Evolutionary conservation across 2,329 filamentous ascomycete genomes (phyloP), one percentile per base, ranked within the genome.

Genomic region (Tolypocladium paradoxum): DNA sequence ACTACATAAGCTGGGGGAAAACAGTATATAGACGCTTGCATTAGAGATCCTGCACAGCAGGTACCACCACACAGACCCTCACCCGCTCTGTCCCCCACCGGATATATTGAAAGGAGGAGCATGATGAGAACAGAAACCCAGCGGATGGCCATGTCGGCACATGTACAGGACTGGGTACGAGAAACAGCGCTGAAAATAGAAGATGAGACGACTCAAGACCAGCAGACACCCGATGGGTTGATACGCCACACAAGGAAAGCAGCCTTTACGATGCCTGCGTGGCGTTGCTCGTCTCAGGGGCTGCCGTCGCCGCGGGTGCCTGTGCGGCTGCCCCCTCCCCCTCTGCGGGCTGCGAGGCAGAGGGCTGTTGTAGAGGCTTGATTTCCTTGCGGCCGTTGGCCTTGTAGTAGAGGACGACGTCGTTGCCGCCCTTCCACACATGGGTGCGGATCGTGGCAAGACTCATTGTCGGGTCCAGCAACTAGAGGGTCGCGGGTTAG

Each of bases 391-490:
- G 83, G n/a, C 90, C 91, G 62, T 96, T 99, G 50, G 87, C 79
- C 65, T 91, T 95, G 76, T 99, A 99, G 64, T 90, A 82, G 49
- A 99, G 76, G 51, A 95, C 72, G 58, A 99, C 87, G 70, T 99
- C 93, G 62, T 87, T 91, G n/a, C 90, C 90, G 45, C 88, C 90
- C 62, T 95, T 90, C 93, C 93, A 99, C 52, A 97, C 77, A 65
- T 96, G 90, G 2, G 90, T 86, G 34, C 92, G 85, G 45, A 99
- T 83, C 0, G 91, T 96, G 5, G 90, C 90, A n/a, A 99, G 80
- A 36, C 87, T 97, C 86, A 96, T 96, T 34, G 85, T 87, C 7
- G 85, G 83, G 2, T 87, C 81, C 29, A 97, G 76, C 54, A 87
- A 69, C 79, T 84, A 53, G 9, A 20, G 11, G 11, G 31, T n/a